Evolutionary conservation across 108 stramenopile species (phyloP).

Genomic region (Cyclotella cryptica): DNA sequence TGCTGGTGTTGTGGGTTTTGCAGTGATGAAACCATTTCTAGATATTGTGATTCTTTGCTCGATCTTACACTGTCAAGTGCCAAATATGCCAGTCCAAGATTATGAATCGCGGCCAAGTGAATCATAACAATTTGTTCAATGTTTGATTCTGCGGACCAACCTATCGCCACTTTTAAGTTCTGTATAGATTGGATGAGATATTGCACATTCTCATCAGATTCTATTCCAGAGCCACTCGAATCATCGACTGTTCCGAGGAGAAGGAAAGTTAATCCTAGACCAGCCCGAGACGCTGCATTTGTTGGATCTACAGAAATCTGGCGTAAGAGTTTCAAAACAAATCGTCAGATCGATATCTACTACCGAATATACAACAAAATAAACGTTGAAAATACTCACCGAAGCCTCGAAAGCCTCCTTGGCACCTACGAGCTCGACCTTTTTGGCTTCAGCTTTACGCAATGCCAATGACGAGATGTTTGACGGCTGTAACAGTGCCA

Average conservation of each 20-base stretch:
- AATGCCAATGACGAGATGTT: neutral
- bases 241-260: slow-evolving; percentile 21
- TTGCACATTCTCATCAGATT: slow-evolving; percentile 5
- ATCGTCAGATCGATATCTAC: neutral
- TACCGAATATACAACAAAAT: no score
- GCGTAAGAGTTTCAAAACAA: neutral
- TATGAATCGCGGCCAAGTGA: slow-evolving; percentile 39
- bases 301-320: slow-evolving; percentile 44
- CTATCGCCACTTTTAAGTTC: slow-evolving; percentile 39
- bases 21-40: slow-evolving; percentile 22
- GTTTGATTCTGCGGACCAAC: neutral
- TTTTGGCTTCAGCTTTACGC: neutral
- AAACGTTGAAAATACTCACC: slow-evolving; percentile 13
- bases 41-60: slow-evolving; percentile 18
- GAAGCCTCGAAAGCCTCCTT: slow-evolving; percentile 39
- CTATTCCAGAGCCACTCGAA: neutral
- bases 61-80: slow-evolving; percentile 29
- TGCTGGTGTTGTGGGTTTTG: neutral
- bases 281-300: slow-evolving; percentile 23
- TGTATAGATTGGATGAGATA: slow-evolving; percentile 45
- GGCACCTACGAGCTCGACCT: slow-evolving; percentile 8
- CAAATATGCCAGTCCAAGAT: slow-evolving; percentile 47
- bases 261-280: slow-evolving; percentile 44
- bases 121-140: slow-evolving; percentile 6
- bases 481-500: slow-evolving; percentile 22